A percentile compares a stretch with the other conserved stretches of the same genome.
phyloP scores from a whole-genome alignment of 257 asterid genomes.

The Prunella vulgaris region DNA sequence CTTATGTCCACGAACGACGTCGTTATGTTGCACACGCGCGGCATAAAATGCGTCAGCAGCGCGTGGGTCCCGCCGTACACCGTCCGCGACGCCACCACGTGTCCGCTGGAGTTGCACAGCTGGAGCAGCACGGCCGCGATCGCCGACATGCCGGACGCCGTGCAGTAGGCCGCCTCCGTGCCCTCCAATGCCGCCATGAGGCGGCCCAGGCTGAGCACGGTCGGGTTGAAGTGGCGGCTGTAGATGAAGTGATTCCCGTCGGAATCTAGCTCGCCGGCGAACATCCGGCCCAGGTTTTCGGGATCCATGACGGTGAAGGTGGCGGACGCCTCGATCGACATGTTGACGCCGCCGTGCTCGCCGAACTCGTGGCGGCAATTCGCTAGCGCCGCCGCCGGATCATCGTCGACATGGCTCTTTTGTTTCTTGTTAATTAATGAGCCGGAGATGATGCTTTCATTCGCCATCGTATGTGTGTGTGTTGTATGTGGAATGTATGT shows the following conservation, averaged over 20 bases:
- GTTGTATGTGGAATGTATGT: not conserved
- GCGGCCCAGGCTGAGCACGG: slow-evolving; percentile 66
- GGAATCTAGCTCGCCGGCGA: slow-evolving; percentile 63
- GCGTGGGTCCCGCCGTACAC: slow-evolving; percentile 83
- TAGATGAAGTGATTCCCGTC: slow-evolving; percentile 65
- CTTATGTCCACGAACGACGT: slow-evolving; percentile 60
- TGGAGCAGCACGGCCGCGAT: slow-evolving; percentile 61
- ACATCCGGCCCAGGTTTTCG: slow-evolving; percentile 67
- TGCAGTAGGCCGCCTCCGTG: slow-evolving; percentile 79
- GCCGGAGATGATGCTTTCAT: not conserved
- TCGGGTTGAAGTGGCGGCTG: slow-evolving; percentile 80
- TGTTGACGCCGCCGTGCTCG: slow-evolving; percentile 81
- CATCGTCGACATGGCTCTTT: not conserved
- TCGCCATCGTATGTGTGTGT: not conserved
- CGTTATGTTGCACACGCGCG: slow-evolving; percentile 58
- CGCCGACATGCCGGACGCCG: slow-evolving; percentile 81
- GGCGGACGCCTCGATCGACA: slow-evolving; percentile 88
- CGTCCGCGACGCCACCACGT: slow-evolving; percentile 57
- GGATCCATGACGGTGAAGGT: slow-evolving; percentile 90
- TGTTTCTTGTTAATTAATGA: no score
- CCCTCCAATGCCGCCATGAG: slow-evolving; percentile 72
- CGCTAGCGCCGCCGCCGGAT: slow-evolving; percentile 62
- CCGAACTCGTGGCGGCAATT: slow-evolving; percentile 75
- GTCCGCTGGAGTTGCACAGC: slow-evolving; percentile 67
- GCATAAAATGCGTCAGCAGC: slow-evolving; percentile 56